Evolutionary conservation across 306 rosid species (phyloP), one percentile per base, ranked within the genome.

Genomic region (Ochetophila trinervis): DNA sequence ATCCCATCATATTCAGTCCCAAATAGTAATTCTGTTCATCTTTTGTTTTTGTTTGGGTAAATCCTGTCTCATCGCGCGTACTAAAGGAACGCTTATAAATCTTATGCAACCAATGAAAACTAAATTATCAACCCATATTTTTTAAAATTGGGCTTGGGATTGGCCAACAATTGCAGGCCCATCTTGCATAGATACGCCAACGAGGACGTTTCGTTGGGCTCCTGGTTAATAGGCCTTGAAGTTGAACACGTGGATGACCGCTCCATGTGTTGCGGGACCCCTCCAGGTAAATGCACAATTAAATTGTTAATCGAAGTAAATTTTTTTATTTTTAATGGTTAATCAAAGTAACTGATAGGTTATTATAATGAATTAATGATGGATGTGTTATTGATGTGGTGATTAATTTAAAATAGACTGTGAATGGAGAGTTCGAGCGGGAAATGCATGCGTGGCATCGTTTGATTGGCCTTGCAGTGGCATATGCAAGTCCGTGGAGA

Each of bases 381-480:
- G 1, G 20, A 2, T 49, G 20, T 49, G 15, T 49, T 14, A 6
- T 14, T 3, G 20, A 17, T 4, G 32, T 32, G 11, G 5, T 17
- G 3, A 60, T 5, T 3, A 1, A 62, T 5, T 18, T 20, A 14
- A 19, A 67, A 10, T 17, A 90, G 98, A 90, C 51, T 91, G 96
- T 45, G 87, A 80, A 51, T 70, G 87, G 95, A 92, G 84, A 70
- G 88, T 91, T 9, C 70, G 70, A 62, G 79, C 77, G 0, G 93
- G 98, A 40, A 92, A 77, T 18, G 60, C 85, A 44, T 92, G 98
- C 36, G 95, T 76, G 84, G 98, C 96, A 0, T 84, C 98, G 9
- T 89, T 82, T 71, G 98, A 92, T 79, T 92, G 98, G 98, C 75
- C 85, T 19, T 92, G 98, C 76, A 92, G 95, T 71, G 98, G 98